phyloP scores from a whole-genome alignment of 768 basidiomycete species.

The Boletus rex-veris region DNA sequence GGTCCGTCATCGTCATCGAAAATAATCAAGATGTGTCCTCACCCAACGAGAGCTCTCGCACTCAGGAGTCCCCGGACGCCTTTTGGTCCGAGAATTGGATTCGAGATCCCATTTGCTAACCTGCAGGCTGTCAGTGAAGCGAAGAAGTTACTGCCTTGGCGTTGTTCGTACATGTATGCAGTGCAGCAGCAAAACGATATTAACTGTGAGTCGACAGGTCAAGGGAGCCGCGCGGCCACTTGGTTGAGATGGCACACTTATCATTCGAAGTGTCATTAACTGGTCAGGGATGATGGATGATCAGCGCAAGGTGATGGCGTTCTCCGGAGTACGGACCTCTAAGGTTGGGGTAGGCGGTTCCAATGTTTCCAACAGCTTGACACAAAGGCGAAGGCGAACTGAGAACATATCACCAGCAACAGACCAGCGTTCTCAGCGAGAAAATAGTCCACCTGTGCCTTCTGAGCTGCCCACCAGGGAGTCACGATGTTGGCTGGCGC shows the following conservation, averaged over 20 bases:
- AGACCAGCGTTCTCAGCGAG: constrained; percentile 51
- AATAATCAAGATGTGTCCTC: constrained; percentile 10
- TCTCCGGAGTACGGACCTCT: constrained; percentile 39
- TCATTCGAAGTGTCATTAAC: constrained; percentile 60
- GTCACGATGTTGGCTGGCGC: not conserved
- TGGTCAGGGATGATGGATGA: constrained; percentile 17
- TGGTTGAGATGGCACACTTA: constrained; percentile 19
- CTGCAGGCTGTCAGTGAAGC: constrained; percentile 15
- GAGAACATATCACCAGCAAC: constrained; percentile 52
- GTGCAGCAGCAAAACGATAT: constrained; percentile 53
- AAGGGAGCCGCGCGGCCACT: not conserved
- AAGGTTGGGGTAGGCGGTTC: constrained; percentile 57
- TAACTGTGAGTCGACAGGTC: constrained; percentile 28
- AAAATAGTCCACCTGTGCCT: not conserved
- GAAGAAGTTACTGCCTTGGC: not conserved
- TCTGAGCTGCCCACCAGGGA: not conserved
- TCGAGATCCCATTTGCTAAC: constrained; percentile 40
- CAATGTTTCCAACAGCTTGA: constrained; percentile 57
- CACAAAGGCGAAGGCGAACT: constrained; percentile 58
- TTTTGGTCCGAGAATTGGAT: constrained; percentile 69
- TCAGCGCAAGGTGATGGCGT: not conserved
- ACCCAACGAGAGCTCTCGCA: constrained; percentile 65
- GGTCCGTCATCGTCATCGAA: not conserved
- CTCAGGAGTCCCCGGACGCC: constrained; percentile 58
- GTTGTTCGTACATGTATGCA: constrained; percentile 42